Evolutionary conservation across 176 grass and related monocot species (phyloP).

Genomic region (Melocanna baccifera): DNA sequence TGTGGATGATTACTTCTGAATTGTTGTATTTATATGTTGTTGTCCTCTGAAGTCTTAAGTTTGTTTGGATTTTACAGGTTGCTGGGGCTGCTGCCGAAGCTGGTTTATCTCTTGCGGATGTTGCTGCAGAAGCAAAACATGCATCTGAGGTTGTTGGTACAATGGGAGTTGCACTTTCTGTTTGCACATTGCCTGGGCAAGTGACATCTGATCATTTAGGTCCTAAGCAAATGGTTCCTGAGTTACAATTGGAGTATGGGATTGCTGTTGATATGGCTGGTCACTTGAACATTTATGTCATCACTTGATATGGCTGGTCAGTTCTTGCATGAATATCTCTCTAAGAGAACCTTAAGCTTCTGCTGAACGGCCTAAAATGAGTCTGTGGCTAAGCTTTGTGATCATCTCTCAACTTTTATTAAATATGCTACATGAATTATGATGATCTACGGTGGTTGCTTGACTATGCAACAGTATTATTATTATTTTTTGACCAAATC

Average conservation of each 20-base stretch:
- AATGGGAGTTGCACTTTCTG: conserved; percentile 96
- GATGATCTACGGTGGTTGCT: not conserved
- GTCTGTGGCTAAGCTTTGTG: not conserved
- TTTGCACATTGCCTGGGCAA: conserved; percentile 96
- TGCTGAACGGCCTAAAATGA: conserved; percentile 5
- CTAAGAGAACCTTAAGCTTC: not conserved
- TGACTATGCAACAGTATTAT: not conserved
- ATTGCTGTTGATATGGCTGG: conserved; percentile 99
- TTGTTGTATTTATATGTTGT: conserved; percentile 7
- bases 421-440: not conserved
- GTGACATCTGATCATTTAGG: conserved; percentile 92
- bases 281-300: conserved; percentile 92
- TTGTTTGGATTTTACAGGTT: conserved; percentile 61
- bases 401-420: not conserved
- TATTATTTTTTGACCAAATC: no score
- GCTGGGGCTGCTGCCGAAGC: conserved; percentile 95
- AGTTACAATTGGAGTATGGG: conserved; percentile 89
- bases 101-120: conserved; percentile 86
- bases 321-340: conserved; percentile 27
- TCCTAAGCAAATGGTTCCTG: conserved; percentile 81
- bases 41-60: not conserved
- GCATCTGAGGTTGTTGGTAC: conserved; percentile 91
- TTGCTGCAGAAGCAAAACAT: conserved; percentile 89
- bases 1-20: no score
- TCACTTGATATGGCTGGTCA: conserved; percentile 99